A percentile compares a stretch with the other conserved stretches of the same genome.
Evolutionary conservation across 1,139 yeast genomes (phyloP).

Genomic region (Debaryomyces psychrophilus): DNA sequence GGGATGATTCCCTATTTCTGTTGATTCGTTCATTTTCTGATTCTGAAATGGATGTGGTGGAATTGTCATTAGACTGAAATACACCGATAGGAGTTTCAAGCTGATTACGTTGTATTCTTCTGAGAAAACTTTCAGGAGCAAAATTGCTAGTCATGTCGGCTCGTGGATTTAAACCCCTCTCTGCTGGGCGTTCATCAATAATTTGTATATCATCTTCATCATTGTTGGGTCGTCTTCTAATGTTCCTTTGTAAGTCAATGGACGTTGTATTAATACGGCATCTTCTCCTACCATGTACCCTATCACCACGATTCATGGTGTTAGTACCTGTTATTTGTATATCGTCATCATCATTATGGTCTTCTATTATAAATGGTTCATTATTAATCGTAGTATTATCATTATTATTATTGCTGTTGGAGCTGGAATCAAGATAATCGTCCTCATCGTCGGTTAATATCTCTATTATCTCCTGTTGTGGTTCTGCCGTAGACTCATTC

Average conservation of each 20-base stretch:
- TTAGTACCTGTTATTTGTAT: conserved; percentile 15
- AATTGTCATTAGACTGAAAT: neutral
- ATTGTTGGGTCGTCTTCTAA: conserved; percentile 14
- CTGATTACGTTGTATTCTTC: conserved; percentile 2
- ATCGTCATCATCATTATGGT: conserved; percentile 14
- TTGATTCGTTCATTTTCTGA: conserved; percentile 6
- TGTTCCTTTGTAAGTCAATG: conserved; percentile 7
- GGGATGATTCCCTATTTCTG: neutral
- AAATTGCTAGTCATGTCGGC: neutral
- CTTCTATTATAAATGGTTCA: conserved; percentile 6
- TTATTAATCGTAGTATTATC: neutral
- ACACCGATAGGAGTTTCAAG: conserved; percentile 6
- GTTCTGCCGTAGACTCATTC: neutral
- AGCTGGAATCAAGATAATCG: conserved; percentile 5
- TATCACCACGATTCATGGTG: neutral
- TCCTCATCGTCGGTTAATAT: conserved; percentile 16
- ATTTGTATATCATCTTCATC: conserved; percentile 23
- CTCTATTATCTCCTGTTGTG: conserved; percentile 15
- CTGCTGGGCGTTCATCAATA: conserved; percentile 15
- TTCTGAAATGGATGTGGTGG: conserved; percentile 2
- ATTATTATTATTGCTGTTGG: neutral
- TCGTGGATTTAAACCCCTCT: conserved; percentile 2
- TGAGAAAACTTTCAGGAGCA: neutral
- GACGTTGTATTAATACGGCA: conserved; percentile 1
- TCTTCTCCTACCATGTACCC: neutral